phyloP scores from a whole-genome alignment of 2,329 filamentous ascomycete species.

The Nannizzia gypsea region DNA sequence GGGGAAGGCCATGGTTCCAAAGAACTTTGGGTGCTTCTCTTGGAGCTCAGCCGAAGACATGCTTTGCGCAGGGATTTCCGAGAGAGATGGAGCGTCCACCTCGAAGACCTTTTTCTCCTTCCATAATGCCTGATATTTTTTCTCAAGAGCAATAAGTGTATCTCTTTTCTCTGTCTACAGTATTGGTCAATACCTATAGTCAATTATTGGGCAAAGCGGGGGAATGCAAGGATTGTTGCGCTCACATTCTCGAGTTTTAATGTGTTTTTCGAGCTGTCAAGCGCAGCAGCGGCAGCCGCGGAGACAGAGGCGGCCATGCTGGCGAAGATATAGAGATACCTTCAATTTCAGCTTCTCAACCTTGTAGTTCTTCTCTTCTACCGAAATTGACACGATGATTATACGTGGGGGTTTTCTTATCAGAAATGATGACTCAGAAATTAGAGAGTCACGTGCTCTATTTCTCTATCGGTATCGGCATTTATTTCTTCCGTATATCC shows the following conservation, averaged over 20 bases:
- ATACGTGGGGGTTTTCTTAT: conserved; percentile 2
- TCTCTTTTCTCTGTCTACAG: conserved; percentile 74
- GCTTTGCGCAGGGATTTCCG: conserved; percentile 64
- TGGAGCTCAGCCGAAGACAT: conserved; percentile 64
- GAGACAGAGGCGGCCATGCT: conserved; percentile 28
- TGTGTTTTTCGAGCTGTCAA: conserved; percentile 48
- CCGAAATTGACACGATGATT: background rate
- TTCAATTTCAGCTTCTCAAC: conserved; percentile 1
- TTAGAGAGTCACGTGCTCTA: background rate
- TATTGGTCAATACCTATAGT: conserved; percentile 6
- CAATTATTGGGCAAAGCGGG: conserved; percentile 11
- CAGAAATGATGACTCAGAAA: background rate
- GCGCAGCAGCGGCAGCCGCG: conserved; percentile 42
- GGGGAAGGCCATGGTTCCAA: conserved; percentile 64
- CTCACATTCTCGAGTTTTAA: conserved; percentile 52
- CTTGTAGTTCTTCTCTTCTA: background rate
- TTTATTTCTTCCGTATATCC: background rate
- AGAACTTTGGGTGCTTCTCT: conserved; percentile 79
- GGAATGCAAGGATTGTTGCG: conserved; percentile 11
- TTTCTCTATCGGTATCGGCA: background rate
- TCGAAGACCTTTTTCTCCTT: conserved; percentile 68
- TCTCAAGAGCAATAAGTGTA: conserved; percentile 68
- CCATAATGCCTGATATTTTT: conserved; percentile 86
- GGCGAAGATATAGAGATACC: background rate
- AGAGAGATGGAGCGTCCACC: conserved; percentile 65